A percentile compares a stretch with the other conserved stretches of the same genome.
Conservation (phyloP, 768 basidiomycete species). For the Gyrodon lividus region DNA sequence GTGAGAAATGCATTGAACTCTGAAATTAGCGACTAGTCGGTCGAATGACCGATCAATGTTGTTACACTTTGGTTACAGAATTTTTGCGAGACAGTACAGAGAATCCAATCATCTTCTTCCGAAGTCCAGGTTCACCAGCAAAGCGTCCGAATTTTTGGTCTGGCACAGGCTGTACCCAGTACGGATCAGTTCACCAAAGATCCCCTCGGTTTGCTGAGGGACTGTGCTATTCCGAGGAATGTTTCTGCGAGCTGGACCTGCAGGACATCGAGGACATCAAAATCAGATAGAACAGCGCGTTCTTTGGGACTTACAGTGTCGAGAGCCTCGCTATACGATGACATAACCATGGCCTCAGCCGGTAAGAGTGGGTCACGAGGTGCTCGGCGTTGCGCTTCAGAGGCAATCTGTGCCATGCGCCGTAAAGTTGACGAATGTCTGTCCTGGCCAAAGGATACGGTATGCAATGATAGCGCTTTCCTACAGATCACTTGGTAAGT, state of each 20-base stretch:
- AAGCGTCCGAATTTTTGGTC: too few species aligned
- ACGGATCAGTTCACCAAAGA: slow-evolving; percentile 40
- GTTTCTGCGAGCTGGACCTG: slow-evolving; percentile 51
- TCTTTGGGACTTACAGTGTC: slow-evolving; percentile 41
- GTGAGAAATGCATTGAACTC: too few species aligned
- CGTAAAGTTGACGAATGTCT: slow-evolving; percentile 23
- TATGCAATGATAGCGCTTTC: slow-evolving; percentile 50
- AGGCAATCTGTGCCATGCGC: slow-evolving; percentile 48
- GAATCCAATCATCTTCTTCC: too few species aligned
- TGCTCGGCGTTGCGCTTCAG: slow-evolving; percentile 41
- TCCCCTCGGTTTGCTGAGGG: not conserved
- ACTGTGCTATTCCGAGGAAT: not conserved
- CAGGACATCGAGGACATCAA: not conserved
- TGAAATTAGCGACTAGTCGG: too few species aligned
- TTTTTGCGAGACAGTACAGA: too few species aligned
- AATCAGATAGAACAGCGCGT: not conserved
- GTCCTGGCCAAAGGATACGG: slow-evolving; percentile 46
- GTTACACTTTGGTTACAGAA: too few species aligned
- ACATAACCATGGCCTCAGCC: slow-evolving; percentile 28
- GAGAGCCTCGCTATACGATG: slow-evolving; percentile 45
- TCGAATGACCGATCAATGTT: too few species aligned
- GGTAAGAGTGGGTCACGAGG: slow-evolving; percentile 37
- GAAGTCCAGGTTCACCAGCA: too few species aligned
- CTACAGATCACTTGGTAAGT: slow-evolving; percentile 23
- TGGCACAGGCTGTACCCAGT: too few species aligned